Evolutionary conservation across 1,284 basidiomycete species (phyloP), one percentile per base, ranked within the genome.

Genomic region (Mixia osmundae): DNA sequence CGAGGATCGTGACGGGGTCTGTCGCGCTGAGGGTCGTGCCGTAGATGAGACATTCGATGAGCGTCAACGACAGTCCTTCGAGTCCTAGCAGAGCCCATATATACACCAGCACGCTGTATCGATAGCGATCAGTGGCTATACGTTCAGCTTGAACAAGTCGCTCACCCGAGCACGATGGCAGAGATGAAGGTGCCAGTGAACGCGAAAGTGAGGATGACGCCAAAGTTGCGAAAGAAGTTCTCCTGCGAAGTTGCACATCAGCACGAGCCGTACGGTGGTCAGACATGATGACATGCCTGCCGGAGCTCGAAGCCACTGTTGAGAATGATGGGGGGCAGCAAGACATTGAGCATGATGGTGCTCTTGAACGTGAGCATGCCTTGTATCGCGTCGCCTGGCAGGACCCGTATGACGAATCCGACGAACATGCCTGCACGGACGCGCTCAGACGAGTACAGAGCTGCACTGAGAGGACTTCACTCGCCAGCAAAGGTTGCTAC

Each of bases 221-320:
- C 87, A 56, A 95, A 95, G 57, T 94, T 94, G 25, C 80, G 71
- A 56, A 94, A 94, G 61, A 94, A 94, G 61, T 85, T 85, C 59
- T 87, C 89, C 77, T 91, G 57, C 10, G 25, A 29, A 10, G 23
- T n/a, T 3, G 22, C 6, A 11, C 26, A 26, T 26, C 15, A 25
- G 26, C 7, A 9, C 5, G 14, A 22, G 11, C n/a, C 8, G 30
- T 24, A 33, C 31, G 23, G n/a, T 14, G n/a, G n/a, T n/a, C n/a
- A n/a, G n/a, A n/a, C n/a, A n/a, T n/a, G n/a, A n/a, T 6, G 3
- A 53, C 63, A 37, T 44, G 74, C 80, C 63, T 94, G 85, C 53
- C 89, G 87, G 37, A 99, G 68, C 57, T 94, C 85, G 57, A 95
- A 99, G 5, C 89, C 89, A 5, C 83, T 94, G 54, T 91, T 89